These are phyloP conservation scores for Coniochaeta ligniaria DNA, from an alignment of 2,329 filamentous ascomycete species.

Conservation along the genomic window DNA sequence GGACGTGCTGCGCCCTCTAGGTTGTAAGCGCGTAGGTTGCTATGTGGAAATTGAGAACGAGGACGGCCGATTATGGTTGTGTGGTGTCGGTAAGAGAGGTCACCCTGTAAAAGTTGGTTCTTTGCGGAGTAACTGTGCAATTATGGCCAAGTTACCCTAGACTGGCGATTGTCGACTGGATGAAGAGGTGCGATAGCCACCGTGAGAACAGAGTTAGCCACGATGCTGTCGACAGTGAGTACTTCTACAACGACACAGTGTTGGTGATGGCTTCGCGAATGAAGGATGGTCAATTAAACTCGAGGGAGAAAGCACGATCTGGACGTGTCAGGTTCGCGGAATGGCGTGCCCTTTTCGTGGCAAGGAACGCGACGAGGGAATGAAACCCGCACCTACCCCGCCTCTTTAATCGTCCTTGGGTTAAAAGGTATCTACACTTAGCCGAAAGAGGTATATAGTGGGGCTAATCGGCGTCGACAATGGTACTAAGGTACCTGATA, in stretches of 20 bases:
- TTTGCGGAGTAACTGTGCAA: background rate
- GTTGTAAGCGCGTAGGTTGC: background rate
- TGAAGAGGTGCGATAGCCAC: background rate
- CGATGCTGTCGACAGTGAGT: background rate
- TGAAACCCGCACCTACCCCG: background rate
- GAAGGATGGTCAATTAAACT: background rate
- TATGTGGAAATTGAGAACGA: background rate
- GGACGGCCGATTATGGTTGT: background rate
- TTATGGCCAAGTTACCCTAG: background rate
- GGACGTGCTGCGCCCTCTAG: background rate
- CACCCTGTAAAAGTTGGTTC: background rate
- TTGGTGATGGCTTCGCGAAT: background rate
- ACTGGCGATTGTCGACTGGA: background rate
- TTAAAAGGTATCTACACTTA: background rate
- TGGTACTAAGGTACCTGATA: no score
- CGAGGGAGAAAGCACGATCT: background rate
- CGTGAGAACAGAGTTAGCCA: background rate
- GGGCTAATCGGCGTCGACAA: background rate
- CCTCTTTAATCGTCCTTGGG: background rate
- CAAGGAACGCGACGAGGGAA: background rate
- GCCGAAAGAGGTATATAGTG: background rate
- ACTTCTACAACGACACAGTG: background rate
- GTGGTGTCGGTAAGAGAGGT: background rate
- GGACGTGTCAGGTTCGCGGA: constrained; percentile 2
- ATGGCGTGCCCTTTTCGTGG: constrained; percentile 2